A percentile compares a stretch with the other conserved stretches of the same genome.
Evolutionary conservation across 208 protist genomes (phyloP).

Genomic region (Leishmania turanica): DNA sequence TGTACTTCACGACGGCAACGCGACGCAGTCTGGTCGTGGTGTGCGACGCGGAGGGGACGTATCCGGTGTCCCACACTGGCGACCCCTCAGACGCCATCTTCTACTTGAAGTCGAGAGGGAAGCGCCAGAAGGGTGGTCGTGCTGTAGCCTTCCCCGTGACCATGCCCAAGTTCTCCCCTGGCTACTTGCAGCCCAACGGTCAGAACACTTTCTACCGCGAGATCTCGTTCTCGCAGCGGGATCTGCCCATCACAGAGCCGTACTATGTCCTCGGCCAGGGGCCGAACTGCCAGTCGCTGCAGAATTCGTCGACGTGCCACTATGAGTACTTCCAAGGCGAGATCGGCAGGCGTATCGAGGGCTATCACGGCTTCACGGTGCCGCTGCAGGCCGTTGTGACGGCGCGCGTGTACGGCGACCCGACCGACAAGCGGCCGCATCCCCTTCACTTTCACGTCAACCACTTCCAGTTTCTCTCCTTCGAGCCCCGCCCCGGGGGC

Average conservation of each 20-base stretch:
- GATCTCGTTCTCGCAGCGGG: slow-evolving; percentile 73
- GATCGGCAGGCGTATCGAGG: slow-evolving; percentile 23
- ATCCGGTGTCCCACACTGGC: slow-evolving; percentile 50
- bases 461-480: slow-evolving; percentile 82
- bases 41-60: slow-evolving; percentile 47
- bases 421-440: slow-evolving; percentile 68
- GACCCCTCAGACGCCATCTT: slow-evolving; percentile 46
- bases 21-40: slow-evolving; percentile 53
- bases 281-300: slow-evolving; percentile 58
- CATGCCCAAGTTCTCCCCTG: slow-evolving; percentile 38
- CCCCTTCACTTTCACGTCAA: slow-evolving; percentile 90
- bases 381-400: slow-evolving; percentile 63
- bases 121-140: not conserved
- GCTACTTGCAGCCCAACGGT: slow-evolving; percentile 50
- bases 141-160: slow-evolving; percentile 43
- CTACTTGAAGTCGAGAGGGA: slow-evolving; percentile 42
- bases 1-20: slow-evolving; percentile 86
- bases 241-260: slow-evolving; percentile 31
- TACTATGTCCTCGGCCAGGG: slow-evolving; percentile 82
- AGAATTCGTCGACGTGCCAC: slow-evolving; percentile 58
- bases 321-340: slow-evolving; percentile 74
- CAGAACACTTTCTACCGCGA: slow-evolving; percentile 32
- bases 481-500: slow-evolving; percentile 68
- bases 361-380: slow-evolving; percentile 74
- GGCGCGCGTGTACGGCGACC: slow-evolving; percentile 73